These are phyloP conservation scores for Luffa aegyptiaca DNA, from an alignment of 306 rosid species.

Conservation along the genomic window DNA sequence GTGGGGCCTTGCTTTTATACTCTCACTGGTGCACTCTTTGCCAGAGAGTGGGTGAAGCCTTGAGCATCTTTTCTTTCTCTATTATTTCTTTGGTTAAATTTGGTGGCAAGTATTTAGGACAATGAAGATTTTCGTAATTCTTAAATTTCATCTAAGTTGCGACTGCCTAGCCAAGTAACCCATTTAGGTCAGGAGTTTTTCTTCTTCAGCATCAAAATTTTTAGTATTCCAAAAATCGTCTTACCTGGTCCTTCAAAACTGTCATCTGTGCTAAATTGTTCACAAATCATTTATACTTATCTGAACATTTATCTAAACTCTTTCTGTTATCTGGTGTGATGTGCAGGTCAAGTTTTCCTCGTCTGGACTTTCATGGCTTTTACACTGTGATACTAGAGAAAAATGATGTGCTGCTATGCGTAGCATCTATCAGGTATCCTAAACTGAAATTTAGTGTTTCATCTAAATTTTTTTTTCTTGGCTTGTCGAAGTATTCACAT, in stretches of 20 bases:
- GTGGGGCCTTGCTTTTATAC: background rate
- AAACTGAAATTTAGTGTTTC: background rate
- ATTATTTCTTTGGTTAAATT: background rate
- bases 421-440: slow-evolving; percentile 82
- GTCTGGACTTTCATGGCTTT: slow-evolving; percentile 89
- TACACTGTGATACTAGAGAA: slow-evolving; percentile 80
- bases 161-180: background rate
- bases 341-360: slow-evolving; percentile 87
- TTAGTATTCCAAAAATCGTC: background rate
- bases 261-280: background rate
- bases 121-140: background rate
- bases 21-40: background rate
- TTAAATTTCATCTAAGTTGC: background rate
- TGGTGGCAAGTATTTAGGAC: background rate
- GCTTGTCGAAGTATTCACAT: background rate
- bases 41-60: background rate
- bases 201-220: background rate
- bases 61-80: background rate
- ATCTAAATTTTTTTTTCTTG: background rate
- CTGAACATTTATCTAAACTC: background rate
- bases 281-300: background rate
- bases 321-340: slow-evolving; percentile 13
- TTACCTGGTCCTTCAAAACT: background rate
- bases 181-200: background rate
- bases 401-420: slow-evolving; percentile 74